Conservation (phyloP, 2,329 filamentous ascomycete species). For the Coleophoma eucalyptorum region DNA sequence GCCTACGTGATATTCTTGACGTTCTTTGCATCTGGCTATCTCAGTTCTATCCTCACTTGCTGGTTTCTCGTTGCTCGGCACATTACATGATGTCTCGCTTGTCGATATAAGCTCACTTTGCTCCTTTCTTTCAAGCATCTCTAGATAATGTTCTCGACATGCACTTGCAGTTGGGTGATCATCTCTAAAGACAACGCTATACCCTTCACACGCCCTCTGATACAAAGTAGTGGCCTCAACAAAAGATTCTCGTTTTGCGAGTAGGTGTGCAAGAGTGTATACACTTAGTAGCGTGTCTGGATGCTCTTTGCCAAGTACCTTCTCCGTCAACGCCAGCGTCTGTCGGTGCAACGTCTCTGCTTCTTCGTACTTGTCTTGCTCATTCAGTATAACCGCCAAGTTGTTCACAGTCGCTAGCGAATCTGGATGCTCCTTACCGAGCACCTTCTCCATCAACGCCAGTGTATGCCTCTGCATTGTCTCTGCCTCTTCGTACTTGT, state of each 20-base stretch:
- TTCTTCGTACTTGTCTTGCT: slow-evolving; percentile 5
- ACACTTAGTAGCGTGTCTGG: not conserved
- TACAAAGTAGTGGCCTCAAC: not conserved
- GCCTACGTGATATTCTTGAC: no score
- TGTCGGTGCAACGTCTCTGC: slow-evolving; percentile 1
- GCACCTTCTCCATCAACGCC: slow-evolving; percentile 1
- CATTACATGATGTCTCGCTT: no score
- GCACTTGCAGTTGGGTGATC: not conserved
- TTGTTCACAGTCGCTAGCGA: not conserved
- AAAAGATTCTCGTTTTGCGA: not conserved
- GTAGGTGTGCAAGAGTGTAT: not conserved
- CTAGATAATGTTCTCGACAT: not conserved
- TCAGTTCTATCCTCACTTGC: no score
- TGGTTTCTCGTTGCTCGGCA: no score
- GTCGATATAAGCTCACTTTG: no score
- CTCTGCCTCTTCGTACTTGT: not conserved
- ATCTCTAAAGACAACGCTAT: not conserved
- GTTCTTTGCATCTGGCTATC: no score
- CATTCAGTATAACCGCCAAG: not conserved
- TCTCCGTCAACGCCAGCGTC: not conserved
- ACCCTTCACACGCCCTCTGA: not conserved
- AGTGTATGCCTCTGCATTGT: not conserved
- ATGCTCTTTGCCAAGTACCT: not conserved
- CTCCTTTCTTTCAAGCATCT: not conserved
- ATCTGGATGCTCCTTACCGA: not conserved